phyloP scores from a whole-genome alignment of 2,329 filamentous ascomycete species.

The Metarhizium robertsii region DNA sequence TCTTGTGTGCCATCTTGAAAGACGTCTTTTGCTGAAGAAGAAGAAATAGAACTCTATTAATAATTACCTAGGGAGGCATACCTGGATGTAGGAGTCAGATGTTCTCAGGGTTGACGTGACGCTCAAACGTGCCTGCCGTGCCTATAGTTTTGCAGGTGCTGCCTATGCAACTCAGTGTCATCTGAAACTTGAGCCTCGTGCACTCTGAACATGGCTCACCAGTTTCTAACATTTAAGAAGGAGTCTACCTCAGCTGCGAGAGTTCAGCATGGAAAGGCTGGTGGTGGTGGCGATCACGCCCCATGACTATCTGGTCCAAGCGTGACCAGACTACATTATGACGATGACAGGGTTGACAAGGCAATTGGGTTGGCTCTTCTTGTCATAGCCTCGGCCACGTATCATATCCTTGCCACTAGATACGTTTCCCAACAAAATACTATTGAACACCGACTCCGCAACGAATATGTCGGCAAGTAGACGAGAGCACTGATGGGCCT shows the following conservation, averaged over 20 bases:
- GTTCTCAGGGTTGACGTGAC: not conserved
- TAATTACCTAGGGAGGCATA: not conserved
- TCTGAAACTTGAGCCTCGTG: conserved; percentile 2
- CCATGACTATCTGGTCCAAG: conserved; percentile 3
- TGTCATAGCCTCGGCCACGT: not conserved
- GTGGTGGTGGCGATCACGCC: not conserved
- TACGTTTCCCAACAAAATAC: too few relatives aligned
- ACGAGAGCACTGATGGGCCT: too few relatives aligned
- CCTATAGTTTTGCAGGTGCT: not conserved
- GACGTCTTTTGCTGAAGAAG: not conserved
- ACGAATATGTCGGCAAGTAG: too few relatives aligned
- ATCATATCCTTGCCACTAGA: too few relatives aligned
- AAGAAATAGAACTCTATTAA: not conserved
- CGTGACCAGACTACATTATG: conserved; percentile 5
- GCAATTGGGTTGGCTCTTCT: not conserved
- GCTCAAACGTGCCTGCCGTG: not conserved
- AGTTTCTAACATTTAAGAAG: not conserved
- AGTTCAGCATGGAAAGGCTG: not conserved
- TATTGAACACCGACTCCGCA: too few relatives aligned
- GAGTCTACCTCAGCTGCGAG: not conserved
- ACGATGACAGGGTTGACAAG: not conserved
- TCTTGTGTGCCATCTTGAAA: conserved; percentile 16
- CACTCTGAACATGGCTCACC: not conserved
- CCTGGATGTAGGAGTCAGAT: not conserved
- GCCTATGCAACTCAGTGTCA: not conserved